These are phyloP conservation scores for Marasmius fiardii DNA, from an alignment of 1,284 basidiomycete genomes.

Conservation along the genomic window DNA sequence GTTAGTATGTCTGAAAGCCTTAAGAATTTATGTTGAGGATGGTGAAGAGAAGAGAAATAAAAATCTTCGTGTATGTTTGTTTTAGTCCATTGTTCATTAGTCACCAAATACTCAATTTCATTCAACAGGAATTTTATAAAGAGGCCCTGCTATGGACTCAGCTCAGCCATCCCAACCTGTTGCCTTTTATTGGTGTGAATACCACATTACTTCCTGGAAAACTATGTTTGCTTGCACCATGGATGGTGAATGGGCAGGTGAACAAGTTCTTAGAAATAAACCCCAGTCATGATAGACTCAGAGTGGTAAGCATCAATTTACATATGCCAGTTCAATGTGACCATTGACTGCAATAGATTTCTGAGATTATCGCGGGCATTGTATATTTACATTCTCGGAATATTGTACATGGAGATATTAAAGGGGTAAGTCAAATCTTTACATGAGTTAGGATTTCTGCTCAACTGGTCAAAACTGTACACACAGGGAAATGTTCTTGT, in stretches of 20 bases:
- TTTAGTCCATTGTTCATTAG: background rate
- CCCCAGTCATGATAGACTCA: constrained; percentile 7
- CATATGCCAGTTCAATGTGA: background rate
- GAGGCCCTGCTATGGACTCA: constrained; percentile 15
- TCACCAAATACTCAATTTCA: too few species aligned
- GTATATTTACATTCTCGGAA: background rate
- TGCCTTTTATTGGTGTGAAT: constrained; percentile 13
- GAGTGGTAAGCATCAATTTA: background rate
- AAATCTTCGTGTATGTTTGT: background rate
- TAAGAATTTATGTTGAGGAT: background rate
- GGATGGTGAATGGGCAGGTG: constrained; percentile 13
- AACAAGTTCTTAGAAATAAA: constrained; percentile 6
- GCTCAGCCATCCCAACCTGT: constrained; percentile 12
- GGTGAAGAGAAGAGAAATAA: background rate
- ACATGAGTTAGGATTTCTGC: too few species aligned
- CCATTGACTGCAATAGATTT: background rate
- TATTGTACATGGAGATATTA: background rate
- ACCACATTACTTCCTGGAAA: constrained; percentile 1
- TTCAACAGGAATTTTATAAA: constrained; percentile 5
- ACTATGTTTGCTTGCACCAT: constrained; percentile 13
- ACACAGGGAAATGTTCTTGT: background rate
- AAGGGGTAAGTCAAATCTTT: background rate
- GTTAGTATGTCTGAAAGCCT: background rate
- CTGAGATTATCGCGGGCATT: background rate
- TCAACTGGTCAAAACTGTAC: background rate